These are phyloP conservation scores for Chrysosporium queenslandicum DNA, from an alignment of 2,329 filamentous ascomycete genomes.

Conservation along the genomic window DNA sequence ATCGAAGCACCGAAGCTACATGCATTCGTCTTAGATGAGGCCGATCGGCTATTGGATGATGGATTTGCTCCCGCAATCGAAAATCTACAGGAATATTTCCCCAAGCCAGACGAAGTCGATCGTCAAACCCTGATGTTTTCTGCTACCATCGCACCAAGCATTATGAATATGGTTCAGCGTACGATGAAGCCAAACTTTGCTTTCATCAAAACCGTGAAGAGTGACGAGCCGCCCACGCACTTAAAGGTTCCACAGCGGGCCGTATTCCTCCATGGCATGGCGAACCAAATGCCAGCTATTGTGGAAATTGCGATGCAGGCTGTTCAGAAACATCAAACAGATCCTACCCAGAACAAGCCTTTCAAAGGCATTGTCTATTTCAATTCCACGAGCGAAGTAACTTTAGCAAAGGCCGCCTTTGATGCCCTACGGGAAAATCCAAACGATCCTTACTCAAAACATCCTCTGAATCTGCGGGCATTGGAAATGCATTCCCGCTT, in stretches of 20 bases:
- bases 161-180: constrained; percentile 65
- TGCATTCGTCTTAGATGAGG: constrained; percentile 54
- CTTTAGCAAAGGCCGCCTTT: constrained; percentile 53
- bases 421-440: constrained; percentile 37
- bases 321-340: constrained; percentile 34
- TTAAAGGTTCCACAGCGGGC: constrained; percentile 71
- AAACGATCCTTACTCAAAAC: constrained; percentile 22
- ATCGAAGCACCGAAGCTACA: constrained; percentile 55
- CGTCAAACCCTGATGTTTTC: constrained; percentile 94
- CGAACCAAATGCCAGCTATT: constrained; percentile 66
- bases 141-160: constrained; percentile 76
- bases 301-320: constrained; percentile 64
- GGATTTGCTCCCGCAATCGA: constrained; percentile 58
- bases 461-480: constrained; percentile 29
- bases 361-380: constrained; percentile 98
- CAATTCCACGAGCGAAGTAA: constrained; percentile 64
- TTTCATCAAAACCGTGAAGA: constrained; percentile 77
- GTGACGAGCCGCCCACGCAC: constrained; percentile 77
- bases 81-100: constrained; percentile 53
- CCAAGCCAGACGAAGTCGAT: constrained; percentile 51
- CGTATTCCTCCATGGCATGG: constrained; percentile 56
- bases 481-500: constrained; percentile 71
- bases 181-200: constrained; percentile 78
- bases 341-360: constrained; percentile 41
- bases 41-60: constrained; percentile 58